These are phyloP conservation scores for Xylaria cubensis DNA, from an alignment of 495 filamentous ascomycete species.

Conservation along the genomic window DNA sequence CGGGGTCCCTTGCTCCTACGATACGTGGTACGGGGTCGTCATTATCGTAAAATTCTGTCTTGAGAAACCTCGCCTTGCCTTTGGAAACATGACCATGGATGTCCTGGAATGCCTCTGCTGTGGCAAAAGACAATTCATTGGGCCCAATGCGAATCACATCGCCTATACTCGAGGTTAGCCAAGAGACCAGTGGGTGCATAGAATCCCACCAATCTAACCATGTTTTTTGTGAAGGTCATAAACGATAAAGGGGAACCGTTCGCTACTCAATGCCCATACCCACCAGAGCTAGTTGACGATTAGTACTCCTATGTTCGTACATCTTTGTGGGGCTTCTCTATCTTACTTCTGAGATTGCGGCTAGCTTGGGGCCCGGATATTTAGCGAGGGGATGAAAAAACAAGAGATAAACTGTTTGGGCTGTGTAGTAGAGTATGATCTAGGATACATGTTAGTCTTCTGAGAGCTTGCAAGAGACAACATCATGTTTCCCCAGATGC, in stretches of 20 bases:
- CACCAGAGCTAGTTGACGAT: slow-evolving; percentile 21
- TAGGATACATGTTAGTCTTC: background rate
- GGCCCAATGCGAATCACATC: slow-evolving; percentile 25
- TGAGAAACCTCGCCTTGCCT: slow-evolving; percentile 23
- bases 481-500: background rate
- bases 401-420: slow-evolving; percentile 3
- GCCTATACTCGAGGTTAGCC: slow-evolving; percentile 7
- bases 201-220: slow-evolving; percentile 1
- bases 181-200: background rate
- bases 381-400: slow-evolving; percentile 27
- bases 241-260: slow-evolving; percentile 24
- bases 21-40: slow-evolving; percentile 22
- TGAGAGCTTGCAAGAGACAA: background rate
- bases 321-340: background rate
- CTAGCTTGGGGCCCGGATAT: slow-evolving; percentile 25
- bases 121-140: slow-evolving; percentile 28
- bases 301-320: background rate
- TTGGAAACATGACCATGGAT: slow-evolving; percentile 26
- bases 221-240: slow-evolving; percentile 23
- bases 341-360: slow-evolving; percentile 24
- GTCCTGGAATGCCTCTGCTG: slow-evolving; percentile 22
- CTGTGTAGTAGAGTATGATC: slow-evolving; percentile 10
- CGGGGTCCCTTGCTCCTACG: slow-evolving; percentile 19
- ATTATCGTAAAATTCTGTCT: slow-evolving; percentile 25
- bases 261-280: slow-evolving; percentile 18